phyloP scores from a whole-genome alignment of 306 rosid genomes.

The Malus orientalis region DNA sequence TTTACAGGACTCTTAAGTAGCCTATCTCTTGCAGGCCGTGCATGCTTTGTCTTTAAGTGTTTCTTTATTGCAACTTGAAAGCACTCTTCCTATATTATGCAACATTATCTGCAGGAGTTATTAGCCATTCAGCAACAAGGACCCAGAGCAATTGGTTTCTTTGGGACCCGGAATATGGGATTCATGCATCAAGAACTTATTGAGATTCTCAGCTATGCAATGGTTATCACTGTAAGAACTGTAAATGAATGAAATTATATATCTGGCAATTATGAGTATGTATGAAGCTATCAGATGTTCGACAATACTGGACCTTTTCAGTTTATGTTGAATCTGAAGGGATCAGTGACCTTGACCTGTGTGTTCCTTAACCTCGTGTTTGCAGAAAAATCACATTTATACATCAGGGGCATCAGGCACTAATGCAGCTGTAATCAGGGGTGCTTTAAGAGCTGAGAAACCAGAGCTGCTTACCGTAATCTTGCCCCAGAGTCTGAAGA shows the following conservation, averaged over 20 bases:
- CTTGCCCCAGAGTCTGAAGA: constrained; percentile 92
- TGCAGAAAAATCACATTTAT: constrained; percentile 89
- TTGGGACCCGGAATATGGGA: constrained; percentile 98
- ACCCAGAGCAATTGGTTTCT: constrained; percentile 94
- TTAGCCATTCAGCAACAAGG: constrained; percentile 99
- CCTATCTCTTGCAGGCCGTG: neutral
- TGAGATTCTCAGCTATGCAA: constrained; percentile 98
- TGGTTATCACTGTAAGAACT: constrained; percentile 94
- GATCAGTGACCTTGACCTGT: constrained; percentile 3
- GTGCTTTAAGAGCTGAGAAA: constrained; percentile 98
- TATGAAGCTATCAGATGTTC: constrained; percentile 12
- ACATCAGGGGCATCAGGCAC: constrained; percentile 99
- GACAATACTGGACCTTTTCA: neutral
- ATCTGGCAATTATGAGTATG: constrained; percentile 10
- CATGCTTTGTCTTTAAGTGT: neutral
- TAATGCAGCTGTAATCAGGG: constrained; percentile 98
- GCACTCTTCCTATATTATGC: neutral
- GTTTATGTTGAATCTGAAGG: constrained; percentile 6
- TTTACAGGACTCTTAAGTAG: neutral
- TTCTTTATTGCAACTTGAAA: neutral
- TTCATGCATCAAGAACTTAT: constrained; percentile 98
- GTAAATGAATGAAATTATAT: neutral
- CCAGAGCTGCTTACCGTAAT: constrained; percentile 96
- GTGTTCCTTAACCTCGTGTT: constrained; percentile 17
- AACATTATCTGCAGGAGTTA: constrained; percentile 54